These are phyloP conservation scores for Calonectria pseudoreteaudii DNA, from an alignment of 2,329 filamentous ascomycete species.

Conservation along the genomic window DNA sequence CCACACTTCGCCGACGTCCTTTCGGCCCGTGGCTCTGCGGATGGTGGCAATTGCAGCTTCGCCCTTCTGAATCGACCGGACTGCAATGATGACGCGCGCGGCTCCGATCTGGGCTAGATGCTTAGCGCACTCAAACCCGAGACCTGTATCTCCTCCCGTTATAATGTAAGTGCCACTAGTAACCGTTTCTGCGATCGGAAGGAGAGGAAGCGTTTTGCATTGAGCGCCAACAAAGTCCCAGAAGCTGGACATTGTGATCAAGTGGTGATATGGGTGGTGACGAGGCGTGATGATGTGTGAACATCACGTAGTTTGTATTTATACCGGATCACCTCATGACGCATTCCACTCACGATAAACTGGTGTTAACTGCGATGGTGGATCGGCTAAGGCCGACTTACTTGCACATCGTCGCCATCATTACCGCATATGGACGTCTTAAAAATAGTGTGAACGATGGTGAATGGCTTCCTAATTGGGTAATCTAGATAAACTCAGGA, in stretches of 20 bases:
- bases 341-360: background rate
- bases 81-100: background rate
- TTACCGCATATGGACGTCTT: background rate
- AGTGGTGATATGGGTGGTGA: background rate
- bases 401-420: background rate
- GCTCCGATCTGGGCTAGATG: background rate
- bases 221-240: background rate
- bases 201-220: background rate
- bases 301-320: background rate
- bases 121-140: background rate
- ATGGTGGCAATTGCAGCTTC: background rate
- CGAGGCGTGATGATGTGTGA: background rate
- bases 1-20: conserved; percentile 19
- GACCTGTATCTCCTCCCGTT: background rate
- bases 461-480: background rate
- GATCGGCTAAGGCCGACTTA: background rate
- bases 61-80: background rate
- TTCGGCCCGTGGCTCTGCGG: background rate
- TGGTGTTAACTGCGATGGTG: background rate
- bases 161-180: background rate
- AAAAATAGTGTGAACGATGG: background rate
- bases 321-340: background rate
- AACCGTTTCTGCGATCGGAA: background rate
- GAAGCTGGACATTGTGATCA: background rate
- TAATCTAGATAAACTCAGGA: background rate